phyloP scores from a whole-genome alignment of 129 eudicot genomes.

The Heracleum sosnowskyi region DNA sequence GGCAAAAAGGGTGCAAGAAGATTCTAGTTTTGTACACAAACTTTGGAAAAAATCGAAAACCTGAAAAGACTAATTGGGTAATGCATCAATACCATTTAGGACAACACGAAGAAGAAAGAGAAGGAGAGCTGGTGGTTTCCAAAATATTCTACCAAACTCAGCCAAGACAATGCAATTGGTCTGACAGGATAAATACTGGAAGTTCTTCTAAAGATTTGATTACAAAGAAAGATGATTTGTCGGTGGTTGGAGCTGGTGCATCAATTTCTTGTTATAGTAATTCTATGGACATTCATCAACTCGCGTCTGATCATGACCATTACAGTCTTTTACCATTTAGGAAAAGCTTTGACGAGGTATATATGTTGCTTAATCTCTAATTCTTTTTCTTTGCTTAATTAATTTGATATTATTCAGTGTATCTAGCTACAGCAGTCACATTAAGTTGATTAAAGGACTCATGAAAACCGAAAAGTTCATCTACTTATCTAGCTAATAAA shows the following conservation, averaged over 20 bases:
- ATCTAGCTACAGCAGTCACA: too few species aligned
- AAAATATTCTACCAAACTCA: conserved; percentile 94
- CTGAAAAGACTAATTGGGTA: conserved; percentile 95
- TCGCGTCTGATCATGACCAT: conserved; percentile 48
- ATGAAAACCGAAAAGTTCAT: too few species aligned
- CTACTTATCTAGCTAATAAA: too few species aligned
- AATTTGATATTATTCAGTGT: too few species aligned
- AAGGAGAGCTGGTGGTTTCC: conserved; percentile 91
- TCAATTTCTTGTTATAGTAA: conserved; percentile 42
- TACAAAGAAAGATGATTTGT: conserved; percentile 40
- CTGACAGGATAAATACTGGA: not conserved
- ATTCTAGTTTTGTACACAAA: conserved; percentile 82
- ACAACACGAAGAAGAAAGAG: conserved; percentile 81
- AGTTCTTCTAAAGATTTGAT: conserved; percentile 49
- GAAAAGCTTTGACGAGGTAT: conserved; percentile 18
- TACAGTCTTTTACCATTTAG: conserved; percentile 57
- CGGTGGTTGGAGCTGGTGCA: conserved; percentile 32
- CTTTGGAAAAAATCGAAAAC: conserved; percentile 82
- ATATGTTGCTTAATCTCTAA: too few species aligned
- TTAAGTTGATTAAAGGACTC: too few species aligned
- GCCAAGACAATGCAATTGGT: conserved; percentile 46
- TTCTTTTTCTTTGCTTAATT: too few species aligned
- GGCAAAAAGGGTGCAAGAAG: conserved; percentile 90
- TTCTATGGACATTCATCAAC: conserved; percentile 59
- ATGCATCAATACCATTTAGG: conserved; percentile 98